Base-by-base conservation (phyloP, 352 stramenopile genomes). In the Pythium utonaiense region DNA sequence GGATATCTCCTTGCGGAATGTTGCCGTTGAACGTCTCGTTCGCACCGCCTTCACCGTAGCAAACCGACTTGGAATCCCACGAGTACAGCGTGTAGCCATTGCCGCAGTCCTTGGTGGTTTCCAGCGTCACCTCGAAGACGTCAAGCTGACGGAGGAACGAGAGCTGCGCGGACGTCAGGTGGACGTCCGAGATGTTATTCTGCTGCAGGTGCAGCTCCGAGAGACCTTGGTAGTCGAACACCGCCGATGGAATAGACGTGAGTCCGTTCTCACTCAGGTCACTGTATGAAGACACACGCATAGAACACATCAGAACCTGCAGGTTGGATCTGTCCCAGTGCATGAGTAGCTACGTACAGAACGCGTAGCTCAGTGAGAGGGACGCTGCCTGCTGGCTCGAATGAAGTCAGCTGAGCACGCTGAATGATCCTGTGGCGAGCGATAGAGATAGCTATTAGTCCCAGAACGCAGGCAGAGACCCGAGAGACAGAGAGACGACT, bases 221-320 rank as follows among this genome's bases (percentile, higher is more conserved):
- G 50, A 92, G 71, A 25, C 72, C 78, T 30, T 62, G 65, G 58
- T 89, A 74, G 60, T 86, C 73, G 71, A 84, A 91, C 64, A 91
- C 80, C 62, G 86, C 75, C 12, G 66, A 60, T 9, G 82, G 82
- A 34, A 92, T 90, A 17, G 78, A 67, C 0, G 82, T 78, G 16
- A 92, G 56, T 24, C 68, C 31, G 34, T 92, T 92, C 60, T 89
- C 70, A 41, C 73, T 69, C 53, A 92, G 60, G 53, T 92, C 80
- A 61, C 82, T 92, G 53, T 44, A 51, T 9, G 25, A 58, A 51
- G 21, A 7, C 12, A 28, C 10, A 45, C 69, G 36, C 74, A 47
- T 6, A 62, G 36, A 14, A 30, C 28, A 38, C 4, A 33, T 34
- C 8, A 64, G 36, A 53, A 30, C 47, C 25, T 9, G 38, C 10